Conservation (phyloP, 176 grass and related monocot species). For the Oryza longistaminata region DNA sequence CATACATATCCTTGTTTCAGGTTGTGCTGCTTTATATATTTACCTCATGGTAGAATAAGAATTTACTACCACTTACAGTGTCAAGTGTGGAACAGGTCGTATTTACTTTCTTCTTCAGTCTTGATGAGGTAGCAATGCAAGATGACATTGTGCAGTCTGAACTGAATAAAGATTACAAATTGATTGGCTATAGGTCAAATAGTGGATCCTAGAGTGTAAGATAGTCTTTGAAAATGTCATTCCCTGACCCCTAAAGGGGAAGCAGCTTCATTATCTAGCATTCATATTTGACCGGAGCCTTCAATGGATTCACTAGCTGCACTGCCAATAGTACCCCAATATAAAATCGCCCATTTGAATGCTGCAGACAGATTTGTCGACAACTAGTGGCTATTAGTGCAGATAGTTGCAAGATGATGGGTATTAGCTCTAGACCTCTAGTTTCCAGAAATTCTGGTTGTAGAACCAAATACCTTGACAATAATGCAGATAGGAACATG, state of each 20-base stretch:
- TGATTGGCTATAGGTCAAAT: conserved; percentile 22
- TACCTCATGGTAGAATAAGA: background rate
- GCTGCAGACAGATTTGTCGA: background rate
- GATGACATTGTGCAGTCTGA: conserved; percentile 34
- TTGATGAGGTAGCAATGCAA: conserved; percentile 9
- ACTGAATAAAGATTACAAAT: conserved; percentile 20
- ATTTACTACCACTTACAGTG: conserved; percentile 20
- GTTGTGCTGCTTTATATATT: background rate
- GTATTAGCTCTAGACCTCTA: background rate
- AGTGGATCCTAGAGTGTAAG: conserved; percentile 12
- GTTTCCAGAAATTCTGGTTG: background rate
- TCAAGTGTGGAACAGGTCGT: conserved; percentile 10
- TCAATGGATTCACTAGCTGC: conserved; percentile 1
- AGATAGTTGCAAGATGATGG: conserved; percentile 1
- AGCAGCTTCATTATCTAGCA: conserved; percentile 17
- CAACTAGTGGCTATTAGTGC: background rate
- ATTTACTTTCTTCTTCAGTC: background rate
- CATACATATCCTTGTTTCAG: conserved; percentile 38
- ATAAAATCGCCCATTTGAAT: background rate
- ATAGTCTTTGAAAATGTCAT: conserved; percentile 20
- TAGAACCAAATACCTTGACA: background rate
- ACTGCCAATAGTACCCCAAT: background rate
- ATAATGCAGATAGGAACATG: background rate
- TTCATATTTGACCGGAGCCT: conserved; percentile 39
- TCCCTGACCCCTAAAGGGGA: conserved; percentile 35